Conservation (phyloP, 305 asterid genomes). For the Fraxinus nigra region DNA sequence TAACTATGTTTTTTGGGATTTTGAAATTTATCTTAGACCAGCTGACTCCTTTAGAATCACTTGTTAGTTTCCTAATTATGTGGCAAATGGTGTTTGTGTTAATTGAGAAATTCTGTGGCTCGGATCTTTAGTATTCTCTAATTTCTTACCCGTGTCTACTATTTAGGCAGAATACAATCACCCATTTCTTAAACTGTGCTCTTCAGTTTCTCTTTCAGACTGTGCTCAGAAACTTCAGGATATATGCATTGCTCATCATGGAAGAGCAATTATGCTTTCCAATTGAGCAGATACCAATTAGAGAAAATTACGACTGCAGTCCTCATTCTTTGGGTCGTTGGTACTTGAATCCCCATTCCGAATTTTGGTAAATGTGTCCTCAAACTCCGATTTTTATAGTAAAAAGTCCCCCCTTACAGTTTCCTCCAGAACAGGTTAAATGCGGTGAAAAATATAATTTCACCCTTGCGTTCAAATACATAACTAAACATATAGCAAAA, state of each 20-base stretch:
- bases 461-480: not conserved
- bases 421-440: not conserved
- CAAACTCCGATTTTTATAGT: not conserved
- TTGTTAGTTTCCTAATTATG: slow-evolving; percentile 3
- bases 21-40: not conserved
- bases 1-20: slow-evolving; percentile 14
- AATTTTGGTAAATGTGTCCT: not conserved
- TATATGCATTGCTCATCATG: slow-evolving; percentile 12
- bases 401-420: not conserved
- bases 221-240: slow-evolving; percentile 10
- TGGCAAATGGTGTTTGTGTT: slow-evolving; percentile 1
- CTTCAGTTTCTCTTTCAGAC: slow-evolving; percentile 1
- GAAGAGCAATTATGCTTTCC: slow-evolving; percentile 18
- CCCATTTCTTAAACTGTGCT: not conserved
- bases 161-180: not conserved
- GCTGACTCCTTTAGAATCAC: slow-evolving; percentile 7
- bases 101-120: not conserved
- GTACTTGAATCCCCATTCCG: not conserved
- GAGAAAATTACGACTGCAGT: not conserved
- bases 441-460: not conserved
- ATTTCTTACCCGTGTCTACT: not conserved
- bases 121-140: not conserved
- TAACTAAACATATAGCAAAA: not conserved
- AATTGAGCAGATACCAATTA: not conserved
- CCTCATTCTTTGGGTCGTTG: not conserved